phyloP scores from a whole-genome alignment of 2,329 filamentous ascomycete genomes.

The Hypoxylon sp. region DNA sequence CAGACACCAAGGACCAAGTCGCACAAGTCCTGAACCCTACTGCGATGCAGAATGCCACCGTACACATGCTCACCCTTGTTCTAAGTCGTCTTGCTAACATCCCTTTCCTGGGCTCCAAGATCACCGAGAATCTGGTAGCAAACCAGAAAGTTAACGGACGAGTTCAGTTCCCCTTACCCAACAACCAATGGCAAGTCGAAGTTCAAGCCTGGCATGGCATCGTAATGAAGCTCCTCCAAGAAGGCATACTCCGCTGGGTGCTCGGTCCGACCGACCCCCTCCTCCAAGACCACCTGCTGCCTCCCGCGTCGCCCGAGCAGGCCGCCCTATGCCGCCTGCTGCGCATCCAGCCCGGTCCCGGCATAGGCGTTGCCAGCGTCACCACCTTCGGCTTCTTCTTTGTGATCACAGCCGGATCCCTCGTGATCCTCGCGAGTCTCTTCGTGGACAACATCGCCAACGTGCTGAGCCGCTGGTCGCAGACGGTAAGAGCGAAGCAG shows the following conservation, averaged over 20 bases:
- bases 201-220: conserved; percentile 4
- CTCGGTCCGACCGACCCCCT: neutral
- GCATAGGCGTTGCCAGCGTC: neutral
- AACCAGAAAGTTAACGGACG: neutral
- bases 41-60: neutral
- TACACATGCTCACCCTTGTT: neutral
- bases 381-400: conserved; percentile 3
- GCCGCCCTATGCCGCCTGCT: neutral
- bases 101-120: neutral
- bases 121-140: neutral
- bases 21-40: neutral
- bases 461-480: neutral
- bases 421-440: neutral
- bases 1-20: neutral
- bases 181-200: conserved; percentile 6
- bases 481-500: neutral
- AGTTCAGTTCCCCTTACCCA: neutral
- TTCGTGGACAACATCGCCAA: neutral
- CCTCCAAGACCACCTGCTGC: neutral
- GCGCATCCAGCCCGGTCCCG: neutral
- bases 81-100: neutral
- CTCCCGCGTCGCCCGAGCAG: neutral
- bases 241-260: neutral
- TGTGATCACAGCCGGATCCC: neutral
- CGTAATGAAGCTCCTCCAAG: conserved; percentile 1